These are phyloP conservation scores for Scutellaria barbata DNA, from an alignment of 257 asterid species.

Conservation along the genomic window DNA sequence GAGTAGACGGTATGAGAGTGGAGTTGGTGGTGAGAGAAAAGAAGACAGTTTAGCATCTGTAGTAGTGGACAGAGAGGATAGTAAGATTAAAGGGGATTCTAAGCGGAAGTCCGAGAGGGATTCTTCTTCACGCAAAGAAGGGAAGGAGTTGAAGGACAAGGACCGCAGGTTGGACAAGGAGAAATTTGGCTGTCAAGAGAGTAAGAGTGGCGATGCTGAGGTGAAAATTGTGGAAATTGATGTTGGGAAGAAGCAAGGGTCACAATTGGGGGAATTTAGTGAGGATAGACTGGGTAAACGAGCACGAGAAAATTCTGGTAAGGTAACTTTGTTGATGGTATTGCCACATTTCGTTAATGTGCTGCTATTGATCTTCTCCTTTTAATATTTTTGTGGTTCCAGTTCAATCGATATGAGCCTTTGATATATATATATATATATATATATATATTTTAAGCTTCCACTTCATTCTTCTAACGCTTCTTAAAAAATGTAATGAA, in stretches of 20 bases:
- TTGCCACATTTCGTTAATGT: conserved; percentile 17
- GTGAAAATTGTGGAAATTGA: conserved; percentile 44
- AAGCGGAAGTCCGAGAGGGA: conserved; percentile 89
- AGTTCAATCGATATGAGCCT: conserved; percentile 24
- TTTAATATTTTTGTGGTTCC: neutral
- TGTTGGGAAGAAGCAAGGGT: conserved; percentile 61
- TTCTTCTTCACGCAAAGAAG: conserved; percentile 70
- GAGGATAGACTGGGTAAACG: conserved; percentile 76
- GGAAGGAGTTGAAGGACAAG: conserved; percentile 72
- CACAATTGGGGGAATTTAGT: conserved; percentile 51
- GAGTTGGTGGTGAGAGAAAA: conserved; percentile 56
- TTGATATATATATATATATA: conserved; percentile 2
- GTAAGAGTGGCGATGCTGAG: conserved; percentile 59
- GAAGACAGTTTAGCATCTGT: conserved; percentile 53
- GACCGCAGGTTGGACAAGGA: conserved; percentile 80
- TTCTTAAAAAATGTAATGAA: neutral
- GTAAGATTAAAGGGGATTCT: conserved; percentile 67
- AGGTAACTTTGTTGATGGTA: conserved; percentile 55
- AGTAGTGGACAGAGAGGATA: conserved; percentile 66
- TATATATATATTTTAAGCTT: conserved; percentile 5
- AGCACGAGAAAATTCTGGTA: conserved; percentile 78
- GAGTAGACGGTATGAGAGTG: conserved; percentile 71
- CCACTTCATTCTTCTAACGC: conserved; percentile 5
- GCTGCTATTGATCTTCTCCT: conserved; percentile 18
- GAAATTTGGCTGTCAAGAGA: conserved; percentile 64